A percentile compares a stretch with the other conserved stretches of the same genome.
Evolutionary conservation across 768 basidiomycete genomes (phyloP).

Genomic region (Termitomyces heimii): DNA sequence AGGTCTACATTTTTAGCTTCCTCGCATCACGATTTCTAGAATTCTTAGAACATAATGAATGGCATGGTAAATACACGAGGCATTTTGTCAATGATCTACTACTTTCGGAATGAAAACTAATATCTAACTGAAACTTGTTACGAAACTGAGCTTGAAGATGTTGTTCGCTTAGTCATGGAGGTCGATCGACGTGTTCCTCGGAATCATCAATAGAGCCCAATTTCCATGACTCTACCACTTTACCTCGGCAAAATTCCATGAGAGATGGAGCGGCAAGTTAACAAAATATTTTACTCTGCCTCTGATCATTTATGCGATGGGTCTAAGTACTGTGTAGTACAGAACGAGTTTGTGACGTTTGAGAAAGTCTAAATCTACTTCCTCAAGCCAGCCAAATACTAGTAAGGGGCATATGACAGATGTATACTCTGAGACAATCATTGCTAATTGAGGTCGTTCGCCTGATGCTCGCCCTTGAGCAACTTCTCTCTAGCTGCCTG

Average conservation of each 20-base stretch:
- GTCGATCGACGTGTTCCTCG: neutral
- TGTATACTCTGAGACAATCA: neutral
- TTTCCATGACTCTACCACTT: no score
- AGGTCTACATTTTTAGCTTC: neutral
- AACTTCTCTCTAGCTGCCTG: neutral
- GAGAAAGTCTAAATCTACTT: no score
- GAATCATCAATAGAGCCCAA: neutral
- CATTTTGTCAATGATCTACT: neutral
- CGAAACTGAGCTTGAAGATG: neutral
- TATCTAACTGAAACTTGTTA: neutral
- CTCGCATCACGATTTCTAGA: no score
- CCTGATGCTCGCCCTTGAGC: neutral
- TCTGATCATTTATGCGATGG: neutral
- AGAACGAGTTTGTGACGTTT: neutral
- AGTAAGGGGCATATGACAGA: neutral
- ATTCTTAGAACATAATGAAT: no score
- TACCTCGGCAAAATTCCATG: no score
- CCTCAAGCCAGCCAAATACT: no score
- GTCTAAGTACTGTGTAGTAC: neutral
- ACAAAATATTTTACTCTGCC: neutral
- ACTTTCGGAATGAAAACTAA: neutral
- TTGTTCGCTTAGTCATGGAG: no score
- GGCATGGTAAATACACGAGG: neutral
- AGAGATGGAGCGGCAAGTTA: no score
- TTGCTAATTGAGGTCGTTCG: neutral